Conservation (phyloP, 352 stramenopile genomes). For the Globisporangium nagaii region DNA sequence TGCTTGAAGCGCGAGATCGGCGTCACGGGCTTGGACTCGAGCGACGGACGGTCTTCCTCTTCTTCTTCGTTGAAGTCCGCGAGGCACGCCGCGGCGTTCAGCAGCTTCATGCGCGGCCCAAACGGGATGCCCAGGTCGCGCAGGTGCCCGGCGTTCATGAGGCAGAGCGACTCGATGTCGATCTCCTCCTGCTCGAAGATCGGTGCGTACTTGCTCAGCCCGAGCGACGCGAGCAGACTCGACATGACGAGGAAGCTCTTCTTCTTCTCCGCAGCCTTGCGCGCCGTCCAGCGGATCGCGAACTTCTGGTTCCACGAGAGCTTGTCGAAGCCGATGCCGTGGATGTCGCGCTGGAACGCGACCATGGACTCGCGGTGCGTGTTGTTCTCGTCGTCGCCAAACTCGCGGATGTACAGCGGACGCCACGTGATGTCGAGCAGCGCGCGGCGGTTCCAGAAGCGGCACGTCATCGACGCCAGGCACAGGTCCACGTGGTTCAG, state of each 20-base stretch:
- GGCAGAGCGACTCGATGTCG: slow-evolving; percentile 79
- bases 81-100: slow-evolving; percentile 78
- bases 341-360: slow-evolving; percentile 82
- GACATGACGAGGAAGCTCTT: slow-evolving; percentile 87
- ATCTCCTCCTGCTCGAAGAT: slow-evolving; percentile 88
- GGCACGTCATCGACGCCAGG: slow-evolving; percentile 80
- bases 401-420: slow-evolving; percentile 78
- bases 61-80: slow-evolving; percentile 84
- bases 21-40: slow-evolving; percentile 58
- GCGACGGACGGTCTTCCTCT: slow-evolving; percentile 57
- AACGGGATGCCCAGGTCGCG: slow-evolving; percentile 81
- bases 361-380: slow-evolving; percentile 76
- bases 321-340: slow-evolving; percentile 82
- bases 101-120: slow-evolving; percentile 77
- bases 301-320: slow-evolving; percentile 86
- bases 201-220: slow-evolving; percentile 78
- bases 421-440: slow-evolving; percentile 83
- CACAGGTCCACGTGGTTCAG: slow-evolving; percentile 84
- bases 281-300: slow-evolving; percentile 72
- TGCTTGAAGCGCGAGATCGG: slow-evolving; percentile 77
- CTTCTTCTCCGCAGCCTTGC: slow-evolving; percentile 82
- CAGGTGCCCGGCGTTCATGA: slow-evolving; percentile 85
- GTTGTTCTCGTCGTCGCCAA: slow-evolving; percentile 77
- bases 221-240: slow-evolving; percentile 67
- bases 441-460: slow-evolving; percentile 84